These are phyloP conservation scores for Populus ilicifolia DNA, from an alignment of 345 rosid species.

Conservation along the genomic window DNA sequence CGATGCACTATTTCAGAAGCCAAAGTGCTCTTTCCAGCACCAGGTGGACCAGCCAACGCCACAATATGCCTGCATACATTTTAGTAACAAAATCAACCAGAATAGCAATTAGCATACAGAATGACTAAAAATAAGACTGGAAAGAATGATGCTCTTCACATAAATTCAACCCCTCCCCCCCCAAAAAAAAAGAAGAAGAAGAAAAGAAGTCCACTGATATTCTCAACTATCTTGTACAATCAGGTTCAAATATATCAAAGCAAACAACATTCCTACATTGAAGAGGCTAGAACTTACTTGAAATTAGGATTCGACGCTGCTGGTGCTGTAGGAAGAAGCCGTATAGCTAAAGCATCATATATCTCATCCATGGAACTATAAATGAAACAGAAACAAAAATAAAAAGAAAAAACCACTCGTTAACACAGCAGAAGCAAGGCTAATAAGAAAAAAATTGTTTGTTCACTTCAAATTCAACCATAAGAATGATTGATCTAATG, in stretches of 20 bases:
- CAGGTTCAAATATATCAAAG: neutral
- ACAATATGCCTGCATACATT: constrained; percentile 57
- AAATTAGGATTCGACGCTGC: constrained; percentile 44
- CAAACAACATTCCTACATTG: neutral
- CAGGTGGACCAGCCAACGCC: constrained; percentile 94
- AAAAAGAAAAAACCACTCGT: neutral
- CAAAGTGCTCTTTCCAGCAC: constrained; percentile 88
- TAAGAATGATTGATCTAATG: no score
- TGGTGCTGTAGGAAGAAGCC: constrained; percentile 59
- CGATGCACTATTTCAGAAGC: constrained; percentile 70
- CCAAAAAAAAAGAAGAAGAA: no score
- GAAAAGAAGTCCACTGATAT: no score
- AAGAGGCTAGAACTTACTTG: constrained; percentile 45
- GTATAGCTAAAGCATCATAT: constrained; percentile 66
- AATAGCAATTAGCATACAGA: neutral
- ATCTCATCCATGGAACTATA: constrained; percentile 77
- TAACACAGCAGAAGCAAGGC: neutral
- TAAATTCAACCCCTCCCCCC: neutral
- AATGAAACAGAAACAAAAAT: neutral
- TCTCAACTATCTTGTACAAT: no score
- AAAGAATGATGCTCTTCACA: neutral
- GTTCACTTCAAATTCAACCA: neutral
- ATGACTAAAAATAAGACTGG: neutral
- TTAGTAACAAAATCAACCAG: neutral
- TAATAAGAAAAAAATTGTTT: neutral